Evolutionary conservation across 2,329 filamentous ascomycete genomes (phyloP), one percentile per base, ranked within the genome.

Genomic region (Colletotrichum lentis): DNA sequence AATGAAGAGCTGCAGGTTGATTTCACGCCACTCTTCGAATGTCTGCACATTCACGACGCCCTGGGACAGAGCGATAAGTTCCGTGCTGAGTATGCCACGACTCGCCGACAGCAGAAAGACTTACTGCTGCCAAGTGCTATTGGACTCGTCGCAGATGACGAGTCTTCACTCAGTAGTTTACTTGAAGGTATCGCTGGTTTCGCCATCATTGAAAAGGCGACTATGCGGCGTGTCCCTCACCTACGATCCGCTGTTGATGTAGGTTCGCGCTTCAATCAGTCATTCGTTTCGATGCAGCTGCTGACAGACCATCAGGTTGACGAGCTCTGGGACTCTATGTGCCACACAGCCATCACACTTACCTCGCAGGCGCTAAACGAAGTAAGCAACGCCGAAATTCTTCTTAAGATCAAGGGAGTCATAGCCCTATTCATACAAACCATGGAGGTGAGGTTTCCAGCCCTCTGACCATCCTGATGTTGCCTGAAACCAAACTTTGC

Each of bases 281-380:
- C 2, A 1, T 27, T 20, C 12, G 6, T 39, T 22, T 43, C 5
- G 22, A 22, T n/a, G 37, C 16, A 35, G 41, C 5, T 59, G 56
- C 58, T 69, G 55, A 70, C 35, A 35, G 14, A 39, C 22, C n/a
- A 27, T 27, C 69, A 94, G 91, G 89, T 97, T n/a, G 96, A 99
- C 75, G 96, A 98, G 79, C 83, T 99, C 2, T 99, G 96, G 96
- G 95, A 98, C 74, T 97, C 94, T 0, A 96, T 98, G 92, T 98
- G 95, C 76, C 92, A 94, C 74, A 90, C 91, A 52, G 91, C 93
- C 0, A 93, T 98, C 72, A 86, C 85, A 10, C 83, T 98, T 55
- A 96, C 97, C 70, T 90, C 90, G 0, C 92, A 90, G 72, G 91
- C 93, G 0, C 82, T 99, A 5, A 86, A 87, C 57, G 88, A 90